Conservation (phyloP, 495 filamentous ascomycete species). For the Penicillium waksmanii region DNA sequence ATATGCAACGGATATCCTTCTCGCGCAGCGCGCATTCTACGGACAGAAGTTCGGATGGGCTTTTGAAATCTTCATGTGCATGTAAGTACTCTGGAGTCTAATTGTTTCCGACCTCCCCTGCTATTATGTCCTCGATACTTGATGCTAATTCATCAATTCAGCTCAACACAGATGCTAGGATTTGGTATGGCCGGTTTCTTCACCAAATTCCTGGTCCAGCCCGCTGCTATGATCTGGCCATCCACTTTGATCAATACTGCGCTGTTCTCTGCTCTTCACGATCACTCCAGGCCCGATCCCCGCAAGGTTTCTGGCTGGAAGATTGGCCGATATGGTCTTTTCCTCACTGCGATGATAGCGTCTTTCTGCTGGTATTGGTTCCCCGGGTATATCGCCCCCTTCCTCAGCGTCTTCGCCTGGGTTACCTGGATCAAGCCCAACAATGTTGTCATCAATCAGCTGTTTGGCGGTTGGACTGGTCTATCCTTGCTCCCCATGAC, state of each 20-base stretch:
- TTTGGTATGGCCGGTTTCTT: constrained; percentile 75
- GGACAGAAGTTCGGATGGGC: constrained; percentile 66
- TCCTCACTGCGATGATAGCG: constrained; percentile 60
- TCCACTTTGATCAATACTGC: constrained; percentile 64
- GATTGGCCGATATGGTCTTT: constrained; percentile 67
- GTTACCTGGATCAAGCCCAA: constrained; percentile 56
- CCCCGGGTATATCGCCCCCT: constrained; percentile 51
- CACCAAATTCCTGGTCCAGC: constrained; percentile 61
- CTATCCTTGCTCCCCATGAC: constrained; percentile 65
- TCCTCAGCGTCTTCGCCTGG: constrained; percentile 51
- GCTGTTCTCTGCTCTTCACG: constrained; percentile 73
- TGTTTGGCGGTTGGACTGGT: constrained; percentile 64
- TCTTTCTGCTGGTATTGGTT: constrained; percentile 69
- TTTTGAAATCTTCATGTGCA: constrained; percentile 68
- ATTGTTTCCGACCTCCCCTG: neutral
- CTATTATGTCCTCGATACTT: too few relatives aligned
- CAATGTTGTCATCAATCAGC: constrained; percentile 55
- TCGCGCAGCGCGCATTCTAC: constrained; percentile 70
- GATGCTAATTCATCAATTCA: neutral
- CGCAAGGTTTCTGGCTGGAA: constrained; percentile 63
- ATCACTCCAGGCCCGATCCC: constrained; percentile 61
- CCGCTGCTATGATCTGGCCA: constrained; percentile 77
- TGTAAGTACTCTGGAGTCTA: constrained; percentile 25
- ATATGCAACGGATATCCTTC: constrained; percentile 68
- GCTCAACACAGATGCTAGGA: constrained; percentile 69